Base-by-base conservation (phyloP, 1,284 basidiomycete species). In the Polyporus tsugae region DNA sequence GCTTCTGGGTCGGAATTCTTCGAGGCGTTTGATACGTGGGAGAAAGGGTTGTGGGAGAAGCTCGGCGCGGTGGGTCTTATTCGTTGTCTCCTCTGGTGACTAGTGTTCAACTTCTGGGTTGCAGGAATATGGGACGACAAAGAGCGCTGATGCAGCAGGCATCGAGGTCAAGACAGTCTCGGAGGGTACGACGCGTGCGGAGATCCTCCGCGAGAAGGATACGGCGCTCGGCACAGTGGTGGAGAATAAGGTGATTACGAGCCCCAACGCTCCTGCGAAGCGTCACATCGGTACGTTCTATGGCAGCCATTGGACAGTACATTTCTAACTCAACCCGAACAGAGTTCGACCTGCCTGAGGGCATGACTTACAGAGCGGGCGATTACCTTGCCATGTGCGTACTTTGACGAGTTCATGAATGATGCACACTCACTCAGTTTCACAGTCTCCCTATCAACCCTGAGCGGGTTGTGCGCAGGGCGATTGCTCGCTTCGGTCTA, bases 341-440 rank as follows among this genome's bases (percentile, higher is more conserved):
- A 81, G 81, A 81, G 60, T 78, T 85, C 69, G 75, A 79, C 64
- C 76, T 85, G 7, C 84, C 84, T 5, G 78, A 82, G 57, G 80
- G 78, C 33, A 72, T 75, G 62, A 79, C 77, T 2, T 82, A 81
- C 68, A 72, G 78, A 44, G 77, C 83, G 4, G 85, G 85, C 15
- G 85, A 86, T 74, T 85, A 86, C 70, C 79, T 87, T 22, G 82
- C 83, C 2, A 83, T 86, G 82, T 83, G 60, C 60, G 79, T 72
- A n/a, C 15, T 6, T 35, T 17, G 0, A 35, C 15, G 2, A 29
- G 29, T 39, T 4, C 52, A 6, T 35, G 6, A 3, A 35, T 1
- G 11, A 19, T 15, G 15, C 22, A 25, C 15, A 33, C 29, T 57
- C 4, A 6, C 38, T 1, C 4, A 15, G 25, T 6, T 22, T 39